Conservation (phyloP, 192 early-diverging fungal genomes). For the Umbelopsis sp. region DNA sequence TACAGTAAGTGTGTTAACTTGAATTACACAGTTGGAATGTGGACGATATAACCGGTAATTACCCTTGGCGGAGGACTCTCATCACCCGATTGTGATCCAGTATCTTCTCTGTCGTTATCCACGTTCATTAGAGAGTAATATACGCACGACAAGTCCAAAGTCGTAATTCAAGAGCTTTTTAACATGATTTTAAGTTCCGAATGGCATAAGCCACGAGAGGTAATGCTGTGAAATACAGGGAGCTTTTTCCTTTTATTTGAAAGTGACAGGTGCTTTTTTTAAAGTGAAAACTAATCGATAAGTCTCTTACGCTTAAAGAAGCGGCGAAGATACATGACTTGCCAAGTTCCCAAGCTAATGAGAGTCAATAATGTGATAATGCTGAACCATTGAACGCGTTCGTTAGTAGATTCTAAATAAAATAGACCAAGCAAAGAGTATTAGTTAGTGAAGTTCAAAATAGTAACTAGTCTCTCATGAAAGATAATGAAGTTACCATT, state of each 20-base stretch:
- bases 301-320: conserved; percentile 93
- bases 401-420: conserved; percentile 82
- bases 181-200: neutral
- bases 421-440: neutral
- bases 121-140: neutral
- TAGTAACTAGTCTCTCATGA: no score
- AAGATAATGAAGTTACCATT: conserved; percentile 61
- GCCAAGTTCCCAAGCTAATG: conserved; percentile 71
- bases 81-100: neutral
- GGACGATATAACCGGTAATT: neutral
- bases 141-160: neutral
- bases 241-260: neutral
- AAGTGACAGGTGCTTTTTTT: neutral
- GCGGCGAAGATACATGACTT: conserved; percentile 81
- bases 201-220: neutral
- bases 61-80: conserved; percentile 12
- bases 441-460: no score
- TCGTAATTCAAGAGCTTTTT: neutral
- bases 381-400: conserved; percentile 81
- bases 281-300: conserved; percentile 51
- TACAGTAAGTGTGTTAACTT: neutral
- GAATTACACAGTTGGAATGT: neutral
- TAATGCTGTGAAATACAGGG: neutral
- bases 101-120: neutral
- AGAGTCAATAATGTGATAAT: conserved; percentile 74